Evolutionary conservation across 2,329 filamentous ascomycete species (phyloP), one percentile per base, ranked within the genome.

Genomic region (Xylariaceae sp.): DNA sequence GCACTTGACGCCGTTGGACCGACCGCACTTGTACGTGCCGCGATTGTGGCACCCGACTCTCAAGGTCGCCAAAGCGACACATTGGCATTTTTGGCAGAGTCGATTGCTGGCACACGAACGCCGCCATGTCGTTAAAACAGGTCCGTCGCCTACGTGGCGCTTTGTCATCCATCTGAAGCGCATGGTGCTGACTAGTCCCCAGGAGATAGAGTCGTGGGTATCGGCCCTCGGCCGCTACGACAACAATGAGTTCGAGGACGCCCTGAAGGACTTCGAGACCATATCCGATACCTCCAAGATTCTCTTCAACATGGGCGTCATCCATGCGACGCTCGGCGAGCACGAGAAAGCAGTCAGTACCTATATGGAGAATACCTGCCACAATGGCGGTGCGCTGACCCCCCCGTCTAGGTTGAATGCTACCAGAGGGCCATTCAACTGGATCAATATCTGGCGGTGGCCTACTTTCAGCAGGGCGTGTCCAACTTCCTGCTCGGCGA

Each of bases 121-220:
- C 36, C 26, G 46, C 41, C 40, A 57, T 57, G 54, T 57, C 54
- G 41, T 45, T 57, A 36, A 57, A 57, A 36, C 54, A 56, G 49
- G 54, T 56, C 33, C 34, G 49, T 37, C 29, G 8, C 30, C 15
- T 5, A 19, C 14, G 4, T 30, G n/a, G n/a, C n/a, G n/a, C n/a
- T n/a, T n/a, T n/a, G n/a, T n/a, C n/a, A n/a, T n/a, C n/a, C n/a
- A n/a, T n/a, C n/a, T n/a, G n/a, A n/a, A n/a, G n/a, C n/a, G n/a
- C n/a, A n/a, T n/a, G n/a, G n/a, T n/a, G n/a, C n/a, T n/a, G n/a
- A n/a, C n/a, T n/a, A 28, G 14, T 5, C 27, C 5, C 15, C 36
- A 94, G 89, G 92, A 98, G 83, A 98, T 98, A 62, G 90, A 96
- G 67, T 94, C 87, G 31, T 98, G 92, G 92, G 92, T 96, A 47